Base-by-base conservation (phyloP, 371 early-diverging fungal species). In the Aphelidium insulamus region DNA sequence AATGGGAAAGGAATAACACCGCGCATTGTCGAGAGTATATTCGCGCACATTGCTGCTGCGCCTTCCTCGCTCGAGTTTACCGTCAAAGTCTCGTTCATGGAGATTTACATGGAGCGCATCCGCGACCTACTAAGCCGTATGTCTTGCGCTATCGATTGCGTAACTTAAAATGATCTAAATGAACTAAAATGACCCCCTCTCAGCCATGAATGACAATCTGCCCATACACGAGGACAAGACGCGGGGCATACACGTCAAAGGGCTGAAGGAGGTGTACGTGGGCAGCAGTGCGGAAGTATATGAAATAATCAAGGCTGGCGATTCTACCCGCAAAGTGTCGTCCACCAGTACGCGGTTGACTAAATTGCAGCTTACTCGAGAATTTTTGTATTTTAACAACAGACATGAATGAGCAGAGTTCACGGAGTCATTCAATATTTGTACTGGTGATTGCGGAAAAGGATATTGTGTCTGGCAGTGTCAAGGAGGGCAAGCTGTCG, bases 71-170 rank as follows among this genome's bases (percentile, higher is more conserved):
- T 85, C 42, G 83, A 86, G 49, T 85, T 86, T 51, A 82, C 82
- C 14, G 87, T 92, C 39, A 79, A 77, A 48, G 76, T 82, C 17
- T 83, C 84, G n/a, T 91, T 74, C 55, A 82, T 97, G 79, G 99
- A 99, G 65, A 91, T 98, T 43, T 98, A 98, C 64, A 98, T 98
- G 86, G 98, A 99, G 45, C 79, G 76, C 50, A 82, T 98, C 39
- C 69, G 84, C 32, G 97, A 97, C 70, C 59, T 98, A 49, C 65
- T 99, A 35, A 76, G 78, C 50, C 85, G 81, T 66, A 61, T n/a
- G n/a, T n/a, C n/a, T n/a, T n/a, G n/a, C n/a, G n/a, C n/a, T n/a
- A n/a, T n/a, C n/a, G 31, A 45, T 30, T 16, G 10, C 17, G 11
- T 2, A 24, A n/a, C 5, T 24, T 24, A 24, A n/a, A n/a, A 41